These are phyloP conservation scores for Melampsora occidentalis DNA, from an alignment of 1,284 basidiomycete genomes.

Conservation along the genomic window DNA sequence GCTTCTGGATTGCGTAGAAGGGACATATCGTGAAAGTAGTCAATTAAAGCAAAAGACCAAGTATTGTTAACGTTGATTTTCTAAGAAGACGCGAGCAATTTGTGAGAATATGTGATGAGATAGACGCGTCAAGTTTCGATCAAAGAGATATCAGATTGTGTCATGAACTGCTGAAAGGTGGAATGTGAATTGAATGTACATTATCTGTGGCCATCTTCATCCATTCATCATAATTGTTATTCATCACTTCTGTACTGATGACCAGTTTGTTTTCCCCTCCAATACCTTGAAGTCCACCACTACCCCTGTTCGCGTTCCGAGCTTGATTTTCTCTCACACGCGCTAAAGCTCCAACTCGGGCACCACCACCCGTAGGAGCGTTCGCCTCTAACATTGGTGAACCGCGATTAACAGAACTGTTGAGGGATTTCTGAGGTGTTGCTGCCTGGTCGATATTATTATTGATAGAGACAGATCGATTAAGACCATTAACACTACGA, in stretches of 20 bases:
- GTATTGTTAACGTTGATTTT: conserved; percentile 99
- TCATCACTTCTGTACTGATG: conserved; percentile 66
- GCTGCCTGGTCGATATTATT: background rate
- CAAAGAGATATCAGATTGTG: background rate
- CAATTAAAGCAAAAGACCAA: conserved; percentile 96
- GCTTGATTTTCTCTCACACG: conserved; percentile 37
- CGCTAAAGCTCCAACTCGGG: conserved; percentile 36
- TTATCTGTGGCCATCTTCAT: conserved; percentile 99
- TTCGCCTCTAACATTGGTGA: background rate
- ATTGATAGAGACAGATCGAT: background rate
- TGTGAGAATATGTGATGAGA: background rate
- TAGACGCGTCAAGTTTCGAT: background rate
- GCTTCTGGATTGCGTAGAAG: conserved; percentile 85
- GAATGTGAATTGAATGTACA: conserved; percentile 60
- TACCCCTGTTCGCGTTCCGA: background rate
- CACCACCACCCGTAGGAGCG: conserved; percentile 9
- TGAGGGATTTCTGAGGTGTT: background rate
- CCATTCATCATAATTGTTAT: conserved; percentile 93
- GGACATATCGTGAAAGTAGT: conserved; percentile 99
- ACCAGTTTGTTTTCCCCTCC: conserved; percentile 23
- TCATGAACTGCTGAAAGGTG: background rate
- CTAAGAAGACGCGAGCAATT: conserved; percentile 57
- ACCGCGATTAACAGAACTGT: background rate
- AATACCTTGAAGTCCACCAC: conserved; percentile 20
- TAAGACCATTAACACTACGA: conserved; percentile 21